Evolutionary conservation across 805 yeast species (phyloP).

Genomic region (Starmerella kuoi): DNA sequence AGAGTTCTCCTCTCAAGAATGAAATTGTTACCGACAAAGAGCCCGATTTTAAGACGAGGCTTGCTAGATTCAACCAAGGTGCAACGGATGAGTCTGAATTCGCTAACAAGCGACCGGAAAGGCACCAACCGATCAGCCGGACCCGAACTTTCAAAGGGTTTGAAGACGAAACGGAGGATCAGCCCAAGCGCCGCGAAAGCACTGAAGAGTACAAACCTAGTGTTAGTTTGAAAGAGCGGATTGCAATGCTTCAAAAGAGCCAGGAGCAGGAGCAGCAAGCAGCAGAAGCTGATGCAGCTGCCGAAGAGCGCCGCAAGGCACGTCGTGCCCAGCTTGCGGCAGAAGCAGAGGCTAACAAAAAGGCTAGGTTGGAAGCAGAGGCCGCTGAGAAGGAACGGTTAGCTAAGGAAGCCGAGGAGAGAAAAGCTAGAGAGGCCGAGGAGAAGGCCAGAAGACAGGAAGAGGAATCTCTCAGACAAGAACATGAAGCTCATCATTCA

Average conservation of each 20-base stretch:
- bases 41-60: slow-evolving; percentile 34
- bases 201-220: slow-evolving; percentile 38
- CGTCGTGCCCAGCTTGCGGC: slow-evolving; percentile 26
- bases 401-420: slow-evolving; percentile 5
- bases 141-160: slow-evolving; percentile 8
- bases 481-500: background rate
- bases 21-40: too few relatives aligned
- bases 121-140: slow-evolving; percentile 14
- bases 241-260: slow-evolving; percentile 72
- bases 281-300: slow-evolving; percentile 35
- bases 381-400: slow-evolving; percentile 12
- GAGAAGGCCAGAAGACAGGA: background rate
- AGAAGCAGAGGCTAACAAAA: slow-evolving; percentile 15
- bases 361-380: slow-evolving; percentile 12
- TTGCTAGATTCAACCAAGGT: slow-evolving; percentile 39
- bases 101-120: slow-evolving; percentile 11
- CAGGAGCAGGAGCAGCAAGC: slow-evolving; percentile 59
- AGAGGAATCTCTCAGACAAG: background rate
- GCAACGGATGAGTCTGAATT: slow-evolving; percentile 1
- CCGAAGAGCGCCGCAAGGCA: slow-evolving; percentile 34
- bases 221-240: slow-evolving; percentile 74
- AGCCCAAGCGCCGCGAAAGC: slow-evolving; percentile 25
- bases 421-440: slow-evolving; percentile 1
- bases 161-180: slow-evolving; percentile 8
- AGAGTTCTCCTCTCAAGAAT: too few relatives aligned